Percentiles rank a stretch among this genome's conserved stretches.
Evolutionary conservation across 2,329 filamentous ascomycete species (phyloP).

Genomic region (Neoarthrinium moseri): DNA sequence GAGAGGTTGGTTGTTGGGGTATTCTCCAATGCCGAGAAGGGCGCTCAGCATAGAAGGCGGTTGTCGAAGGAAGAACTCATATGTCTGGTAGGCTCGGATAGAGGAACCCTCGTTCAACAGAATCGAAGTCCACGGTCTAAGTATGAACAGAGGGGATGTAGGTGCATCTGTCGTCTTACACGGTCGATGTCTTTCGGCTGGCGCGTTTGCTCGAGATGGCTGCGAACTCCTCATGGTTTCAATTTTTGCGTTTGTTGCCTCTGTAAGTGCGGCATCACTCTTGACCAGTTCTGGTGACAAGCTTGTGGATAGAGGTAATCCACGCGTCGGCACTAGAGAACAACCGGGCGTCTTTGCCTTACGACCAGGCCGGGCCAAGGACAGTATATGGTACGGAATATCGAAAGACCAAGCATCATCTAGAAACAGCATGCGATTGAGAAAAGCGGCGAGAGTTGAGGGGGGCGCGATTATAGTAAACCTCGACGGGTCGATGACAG

Average conservation of each 20-base stretch:
- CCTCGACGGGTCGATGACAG: slow-evolving; percentile 48
- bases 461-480: slow-evolving; percentile 62
- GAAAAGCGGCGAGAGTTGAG: slow-evolving; percentile 57
- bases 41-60: slow-evolving; percentile 61
- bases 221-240: not conserved
- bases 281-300: not conserved
- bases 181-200: slow-evolving; percentile 3
- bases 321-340: not conserved
- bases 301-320: not conserved
- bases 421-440: slow-evolving; percentile 55
- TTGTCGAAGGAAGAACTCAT: slow-evolving; percentile 67
- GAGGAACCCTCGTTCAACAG: slow-evolving; percentile 75
- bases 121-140: slow-evolving; percentile 64
- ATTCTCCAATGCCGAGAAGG: slow-evolving; percentile 42
- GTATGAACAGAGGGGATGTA: slow-evolving; percentile 48
- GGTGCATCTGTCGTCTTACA: slow-evolving; percentile 10
- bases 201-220: not conserved
- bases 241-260: not conserved
- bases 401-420: slow-evolving; percentile 64
- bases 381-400: slow-evolving; percentile 61
- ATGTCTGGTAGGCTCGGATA: slow-evolving; percentile 66
- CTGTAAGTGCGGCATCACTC: not conserved
- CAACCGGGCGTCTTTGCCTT: not conserved
- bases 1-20: slow-evolving; percentile 32
- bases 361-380: slow-evolving; percentile 33